Conservation (phyloP, 2,329 filamentous ascomycete species). For the Erysiphe pulchra region DNA sequence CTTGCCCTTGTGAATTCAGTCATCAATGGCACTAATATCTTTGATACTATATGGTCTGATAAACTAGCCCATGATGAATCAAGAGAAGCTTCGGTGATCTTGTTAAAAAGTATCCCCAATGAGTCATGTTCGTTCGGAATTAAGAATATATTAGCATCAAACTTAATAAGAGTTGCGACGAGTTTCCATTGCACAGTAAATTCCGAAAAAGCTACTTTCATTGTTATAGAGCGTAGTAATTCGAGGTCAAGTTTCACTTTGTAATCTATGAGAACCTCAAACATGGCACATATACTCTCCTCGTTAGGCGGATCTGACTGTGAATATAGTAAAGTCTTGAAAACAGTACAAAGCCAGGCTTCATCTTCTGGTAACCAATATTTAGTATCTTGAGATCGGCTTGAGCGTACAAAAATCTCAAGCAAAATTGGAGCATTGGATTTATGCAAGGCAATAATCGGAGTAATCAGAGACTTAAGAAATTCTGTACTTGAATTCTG, state of each 20-base stretch:
- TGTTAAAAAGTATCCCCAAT: constrained; percentile 12
- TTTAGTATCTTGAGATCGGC: constrained; percentile 18
- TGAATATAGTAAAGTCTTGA: constrained; percentile 13
- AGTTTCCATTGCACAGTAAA: constrained; percentile 16
- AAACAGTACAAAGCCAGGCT: constrained; percentile 23
- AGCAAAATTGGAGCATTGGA: constrained; percentile 19
- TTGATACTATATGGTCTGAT: constrained; percentile 11
- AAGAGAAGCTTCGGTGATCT: constrained; percentile 10
- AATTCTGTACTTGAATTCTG: constrained; percentile 5
- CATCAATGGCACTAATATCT: constrained; percentile 17
- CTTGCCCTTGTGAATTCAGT: constrained; percentile 17
- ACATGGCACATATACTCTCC: constrained; percentile 11
- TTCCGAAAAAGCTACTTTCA: constrained; percentile 8
- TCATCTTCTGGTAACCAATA: constrained; percentile 20
- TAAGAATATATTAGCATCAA: constrained; percentile 21
- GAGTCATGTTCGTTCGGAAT: constrained; percentile 13
- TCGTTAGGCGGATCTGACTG: constrained; percentile 6
- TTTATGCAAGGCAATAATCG: constrained; percentile 9
- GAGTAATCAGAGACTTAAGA: constrained; percentile 7
- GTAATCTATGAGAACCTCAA: constrained; percentile 14
- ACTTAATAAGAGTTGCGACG: constrained; percentile 17
- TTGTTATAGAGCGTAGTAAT: constrained; percentile 13
- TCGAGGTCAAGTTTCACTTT: constrained; percentile 7
- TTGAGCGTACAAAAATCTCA: constrained; percentile 19
- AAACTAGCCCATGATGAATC: constrained; percentile 5